A percentile compares a stretch with the other conserved stretches of the same genome.
Conservation (phyloP, 1,284 basidiomycete species). For the Rhodofomes roseus region DNA sequence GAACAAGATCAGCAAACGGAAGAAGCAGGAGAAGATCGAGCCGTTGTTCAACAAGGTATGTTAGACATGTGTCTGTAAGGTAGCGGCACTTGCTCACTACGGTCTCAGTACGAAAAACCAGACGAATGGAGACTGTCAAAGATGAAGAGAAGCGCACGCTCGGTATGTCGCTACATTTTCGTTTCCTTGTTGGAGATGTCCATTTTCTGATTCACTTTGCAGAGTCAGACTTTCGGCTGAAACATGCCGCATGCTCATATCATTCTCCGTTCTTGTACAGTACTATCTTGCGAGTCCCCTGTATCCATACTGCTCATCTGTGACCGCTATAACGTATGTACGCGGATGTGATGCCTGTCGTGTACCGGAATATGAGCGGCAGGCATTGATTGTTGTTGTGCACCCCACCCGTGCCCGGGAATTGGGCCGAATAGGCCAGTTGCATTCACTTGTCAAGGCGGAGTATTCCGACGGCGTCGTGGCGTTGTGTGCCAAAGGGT, state of each 20-base stretch:
- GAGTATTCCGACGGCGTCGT: not conserved
- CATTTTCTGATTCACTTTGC: conserved; percentile 13
- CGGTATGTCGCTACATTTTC: conserved; percentile 43
- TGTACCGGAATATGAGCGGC: no score
- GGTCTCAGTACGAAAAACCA: conserved; percentile 69
- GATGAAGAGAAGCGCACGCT: conserved; percentile 82
- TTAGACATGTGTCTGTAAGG: not conserved
- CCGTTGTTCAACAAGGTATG: conserved; percentile 73
- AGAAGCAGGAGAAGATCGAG: conserved; percentile 96
- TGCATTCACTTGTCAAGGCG: not conserved
- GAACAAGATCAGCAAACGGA: conserved; percentile 95
- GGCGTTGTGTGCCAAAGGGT: not conserved
- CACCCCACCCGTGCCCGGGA: not conserved
- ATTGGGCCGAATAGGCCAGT: not conserved
- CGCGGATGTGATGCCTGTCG: no score
- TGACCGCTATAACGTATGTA: not conserved
- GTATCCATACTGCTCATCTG: not conserved
- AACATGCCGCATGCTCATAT: conserved; percentile 4
- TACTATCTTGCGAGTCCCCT: not conserved
- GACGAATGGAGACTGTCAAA: conserved; percentile 91
- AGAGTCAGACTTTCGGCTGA: conserved; percentile 82
- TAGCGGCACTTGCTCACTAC: not conserved
- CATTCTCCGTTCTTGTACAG: not conserved
- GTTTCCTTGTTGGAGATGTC: conserved; percentile 7
- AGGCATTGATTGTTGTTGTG: not conserved